A percentile compares a stretch with the other conserved stretches of the same genome.
phyloP scores from a whole-genome alignment of 441 rosid genomes.

The Capsella rubella region DNA sequence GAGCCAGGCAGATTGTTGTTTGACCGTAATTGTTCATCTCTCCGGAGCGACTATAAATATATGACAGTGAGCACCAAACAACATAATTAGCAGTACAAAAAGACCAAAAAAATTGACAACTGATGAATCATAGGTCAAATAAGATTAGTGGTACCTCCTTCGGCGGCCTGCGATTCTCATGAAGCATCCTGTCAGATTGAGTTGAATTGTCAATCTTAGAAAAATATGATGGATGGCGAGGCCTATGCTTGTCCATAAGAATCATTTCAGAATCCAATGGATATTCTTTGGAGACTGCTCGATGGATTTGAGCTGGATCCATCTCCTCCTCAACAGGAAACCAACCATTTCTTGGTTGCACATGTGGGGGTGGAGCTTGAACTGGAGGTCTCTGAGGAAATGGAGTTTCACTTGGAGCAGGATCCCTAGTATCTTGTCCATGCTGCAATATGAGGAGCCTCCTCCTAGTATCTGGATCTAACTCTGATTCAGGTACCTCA shows the following conservation, averaged over 20 bases:
- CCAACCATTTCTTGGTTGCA: slow-evolving; percentile 76
- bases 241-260: slow-evolving; percentile 72
- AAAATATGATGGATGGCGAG: slow-evolving; percentile 70
- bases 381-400: slow-evolving; percentile 70
- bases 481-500: slow-evolving; percentile 96
- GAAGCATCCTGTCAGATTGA: slow-evolving; percentile 76
- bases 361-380: slow-evolving; percentile 71
- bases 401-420: slow-evolving; percentile 64
- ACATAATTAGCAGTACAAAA: slow-evolving; percentile 13
- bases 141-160: slow-evolving; percentile 65
- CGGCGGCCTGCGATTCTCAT: slow-evolving; percentile 78
- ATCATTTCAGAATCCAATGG: slow-evolving; percentile 71
- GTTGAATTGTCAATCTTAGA: slow-evolving; percentile 72
- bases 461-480: slow-evolving; percentile 97
- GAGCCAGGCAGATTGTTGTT: slow-evolving; percentile 59
- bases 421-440: slow-evolving; percentile 91
- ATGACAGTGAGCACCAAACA: slow-evolving; percentile 29
- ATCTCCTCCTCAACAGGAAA: slow-evolving; percentile 85
- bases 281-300: slow-evolving; percentile 67
- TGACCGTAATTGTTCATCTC: slow-evolving; percentile 75
- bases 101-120: slow-evolving; percentile 8
- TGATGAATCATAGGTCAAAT: slow-evolving; percentile 14
- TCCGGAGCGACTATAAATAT: slow-evolving; percentile 68
- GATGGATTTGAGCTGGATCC: slow-evolving; percentile 74
- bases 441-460: slow-evolving; percentile 96